Conservation (phyloP, 495 filamentous ascomycete species). For the Hyaloscypha hepaticicola region DNA sequence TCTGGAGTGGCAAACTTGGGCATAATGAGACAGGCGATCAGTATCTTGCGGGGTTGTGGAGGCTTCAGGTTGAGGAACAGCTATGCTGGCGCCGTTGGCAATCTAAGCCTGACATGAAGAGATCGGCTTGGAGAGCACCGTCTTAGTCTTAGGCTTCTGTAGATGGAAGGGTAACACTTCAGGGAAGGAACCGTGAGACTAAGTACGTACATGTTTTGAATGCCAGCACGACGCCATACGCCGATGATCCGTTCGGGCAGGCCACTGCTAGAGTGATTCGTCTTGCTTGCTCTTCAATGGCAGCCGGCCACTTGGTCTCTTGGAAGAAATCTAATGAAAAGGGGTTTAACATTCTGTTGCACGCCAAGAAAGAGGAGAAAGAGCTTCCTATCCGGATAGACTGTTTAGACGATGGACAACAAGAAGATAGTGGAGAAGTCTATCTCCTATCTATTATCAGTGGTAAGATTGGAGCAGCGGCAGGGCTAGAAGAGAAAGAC, state of each 20-base stretch:
- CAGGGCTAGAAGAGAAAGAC: too few species aligned
- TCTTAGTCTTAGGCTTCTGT: slow-evolving; percentile 17
- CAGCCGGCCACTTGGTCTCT: slow-evolving; percentile 1
- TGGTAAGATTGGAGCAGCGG: not conserved
- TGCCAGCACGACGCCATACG: slow-evolving; percentile 11
- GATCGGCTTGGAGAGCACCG: slow-evolving; percentile 12
- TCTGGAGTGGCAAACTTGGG: slow-evolving; percentile 8
- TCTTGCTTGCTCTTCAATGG: slow-evolving; percentile 13
- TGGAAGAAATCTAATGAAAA: slow-evolving; percentile 10
- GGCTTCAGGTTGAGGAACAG: slow-evolving; percentile 8
- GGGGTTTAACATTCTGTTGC: slow-evolving; percentile 4
- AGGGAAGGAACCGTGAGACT: not conserved
- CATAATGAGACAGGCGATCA: slow-evolving; percentile 16
- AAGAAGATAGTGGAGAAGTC: slow-evolving; percentile 1
- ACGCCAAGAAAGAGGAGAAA: not conserved
- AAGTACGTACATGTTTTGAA: slow-evolving; percentile 13
- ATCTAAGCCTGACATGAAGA: slow-evolving; percentile 8
- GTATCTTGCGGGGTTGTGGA: slow-evolving; percentile 17
- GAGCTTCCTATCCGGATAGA: slow-evolving; percentile 11
- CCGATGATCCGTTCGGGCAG: slow-evolving; percentile 13
- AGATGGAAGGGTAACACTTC: not conserved
- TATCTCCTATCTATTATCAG: slow-evolving; percentile 4
- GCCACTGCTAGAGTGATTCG: slow-evolving; percentile 10
- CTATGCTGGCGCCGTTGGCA: slow-evolving; percentile 9
- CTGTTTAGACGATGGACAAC: slow-evolving; percentile 10